Conservation (phyloP, 2,329 filamentous ascomycete genomes). For the Alternaria postmessia region DNA sequence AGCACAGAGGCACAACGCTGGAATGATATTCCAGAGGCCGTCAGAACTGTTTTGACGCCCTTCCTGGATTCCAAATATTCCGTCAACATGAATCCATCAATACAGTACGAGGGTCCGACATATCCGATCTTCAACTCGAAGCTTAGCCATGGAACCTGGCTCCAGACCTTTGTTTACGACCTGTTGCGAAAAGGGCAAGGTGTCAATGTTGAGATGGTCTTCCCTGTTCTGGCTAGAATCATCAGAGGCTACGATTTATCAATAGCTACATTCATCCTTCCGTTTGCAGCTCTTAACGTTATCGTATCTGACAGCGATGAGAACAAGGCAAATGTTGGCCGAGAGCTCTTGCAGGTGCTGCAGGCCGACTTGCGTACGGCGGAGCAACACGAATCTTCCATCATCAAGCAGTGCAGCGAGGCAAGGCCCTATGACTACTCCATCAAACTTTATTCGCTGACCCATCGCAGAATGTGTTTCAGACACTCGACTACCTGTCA, state of each 20-base stretch:
- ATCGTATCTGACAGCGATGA: conserved; percentile 74
- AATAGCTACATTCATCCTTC: conserved; percentile 86
- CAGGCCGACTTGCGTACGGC: conserved; percentile 64
- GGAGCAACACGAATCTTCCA: conserved; percentile 71
- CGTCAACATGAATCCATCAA: conserved; percentile 59
- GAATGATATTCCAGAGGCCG: conserved; percentile 76
- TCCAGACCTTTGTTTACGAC: conserved; percentile 81
- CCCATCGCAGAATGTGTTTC: conserved; percentile 77
- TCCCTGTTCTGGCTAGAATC: conserved; percentile 80
- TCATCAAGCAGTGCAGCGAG: conserved; percentile 86
- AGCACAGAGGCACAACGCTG: conserved; percentile 76
- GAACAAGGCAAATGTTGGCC: conserved; percentile 71
- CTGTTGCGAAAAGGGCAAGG: conserved; percentile 81
- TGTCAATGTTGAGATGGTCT: conserved; percentile 76
- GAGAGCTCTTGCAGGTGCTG: conserved; percentile 80
- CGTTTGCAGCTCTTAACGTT: conserved; percentile 84
- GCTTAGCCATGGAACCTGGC: conserved; percentile 79
- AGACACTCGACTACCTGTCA: conserved; percentile 88
- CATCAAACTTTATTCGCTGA: conserved; percentile 26
- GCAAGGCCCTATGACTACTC: conserved; percentile 59
- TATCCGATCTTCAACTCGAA: conserved; percentile 82
- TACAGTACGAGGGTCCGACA: conserved; percentile 34
- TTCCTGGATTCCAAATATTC: conserved; percentile 86
- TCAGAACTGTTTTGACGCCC: conserved; percentile 83
- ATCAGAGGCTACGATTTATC: conserved; percentile 86